A percentile compares a stretch with the other conserved stretches of the same genome.
phyloP scores from a whole-genome alignment of 2,329 filamentous ascomycete species.

The Beauveria asiatica region DNA sequence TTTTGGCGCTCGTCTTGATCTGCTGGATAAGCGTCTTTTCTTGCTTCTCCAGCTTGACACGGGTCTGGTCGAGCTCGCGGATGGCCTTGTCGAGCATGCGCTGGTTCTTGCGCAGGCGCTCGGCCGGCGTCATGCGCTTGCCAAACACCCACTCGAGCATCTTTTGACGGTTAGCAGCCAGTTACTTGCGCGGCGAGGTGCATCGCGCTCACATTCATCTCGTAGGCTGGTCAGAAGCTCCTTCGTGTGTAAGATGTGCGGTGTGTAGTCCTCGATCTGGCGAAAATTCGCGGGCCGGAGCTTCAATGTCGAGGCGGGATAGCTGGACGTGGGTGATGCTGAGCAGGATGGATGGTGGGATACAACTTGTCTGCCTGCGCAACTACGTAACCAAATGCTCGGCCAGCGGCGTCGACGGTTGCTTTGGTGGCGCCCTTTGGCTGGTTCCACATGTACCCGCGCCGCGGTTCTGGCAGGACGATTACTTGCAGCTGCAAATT shows the following conservation, averaged over 20 bases:
- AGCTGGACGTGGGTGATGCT: background rate
- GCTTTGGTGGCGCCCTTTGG: background rate
- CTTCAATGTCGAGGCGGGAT: slow-evolving; percentile 1
- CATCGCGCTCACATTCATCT: slow-evolving; percentile 47
- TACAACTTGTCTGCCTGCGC: slow-evolving; percentile 1
- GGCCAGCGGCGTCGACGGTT: background rate
- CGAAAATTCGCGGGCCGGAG: background rate
- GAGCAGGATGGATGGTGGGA: slow-evolving; percentile 1
- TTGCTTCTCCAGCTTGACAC: slow-evolving; percentile 94
- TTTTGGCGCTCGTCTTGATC: slow-evolving; percentile 98
- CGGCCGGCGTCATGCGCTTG: slow-evolving; percentile 95
- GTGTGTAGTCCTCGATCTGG: background rate
- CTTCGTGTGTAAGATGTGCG: background rate
- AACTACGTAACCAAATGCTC: slow-evolving; percentile 2
- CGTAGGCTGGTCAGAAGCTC: slow-evolving; percentile 14
- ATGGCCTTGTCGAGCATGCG: slow-evolving; percentile 95
- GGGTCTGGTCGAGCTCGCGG: slow-evolving; percentile 87
- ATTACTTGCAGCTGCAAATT: background rate
- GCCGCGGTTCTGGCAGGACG: background rate
- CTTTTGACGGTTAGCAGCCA: slow-evolving; percentile 35
- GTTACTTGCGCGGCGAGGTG: slow-evolving; percentile 1
- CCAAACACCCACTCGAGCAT: slow-evolving; percentile 99
- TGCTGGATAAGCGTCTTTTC: slow-evolving; percentile 94
- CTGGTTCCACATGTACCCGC: background rate
- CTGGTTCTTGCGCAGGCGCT: slow-evolving; percentile 88